Evolutionary conservation across 768 basidiomycete species (phyloP).

Genomic region (Floccularia luteovirens): DNA sequence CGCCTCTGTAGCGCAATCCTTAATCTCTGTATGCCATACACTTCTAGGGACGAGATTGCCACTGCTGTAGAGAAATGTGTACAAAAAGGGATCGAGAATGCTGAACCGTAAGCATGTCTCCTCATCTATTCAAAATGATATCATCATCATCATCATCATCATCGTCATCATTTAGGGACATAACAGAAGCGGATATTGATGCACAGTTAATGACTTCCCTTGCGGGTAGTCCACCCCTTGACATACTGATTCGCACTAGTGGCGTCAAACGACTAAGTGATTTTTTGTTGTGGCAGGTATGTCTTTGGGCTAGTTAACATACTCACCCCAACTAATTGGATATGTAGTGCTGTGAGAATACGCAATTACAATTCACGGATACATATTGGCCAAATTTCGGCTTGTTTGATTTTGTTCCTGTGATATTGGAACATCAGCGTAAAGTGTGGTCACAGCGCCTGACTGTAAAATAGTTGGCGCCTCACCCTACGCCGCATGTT

Average conservation of each 20-base stretch:
- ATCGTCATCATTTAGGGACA: constrained; percentile 14
- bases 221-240: constrained; percentile 70
- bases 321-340: constrained; percentile 4
- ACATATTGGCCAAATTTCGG: constrained; percentile 95
- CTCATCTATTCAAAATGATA: neutral
- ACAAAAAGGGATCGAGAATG: constrained; percentile 20
- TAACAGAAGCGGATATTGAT: constrained; percentile 66
- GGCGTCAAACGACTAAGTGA: constrained; percentile 87
- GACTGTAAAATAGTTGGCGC: too few species aligned
- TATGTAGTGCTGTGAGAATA: constrained; percentile 66
- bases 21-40: constrained; percentile 90
- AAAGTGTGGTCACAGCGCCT: constrained; percentile 57
- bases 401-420: constrained; percentile 76
- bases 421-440: constrained; percentile 83
- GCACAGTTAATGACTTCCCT: constrained; percentile 57
- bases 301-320: constrained; percentile 12
- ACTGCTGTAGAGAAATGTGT: constrained; percentile 59
- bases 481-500: too few species aligned
- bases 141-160: neutral
- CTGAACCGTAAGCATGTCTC: constrained; percentile 6
- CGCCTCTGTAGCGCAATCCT: constrained; percentile 59
- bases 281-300: constrained; percentile 93
- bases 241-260: constrained; percentile 86
- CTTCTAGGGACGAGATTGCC: constrained; percentile 87
- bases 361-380: constrained; percentile 80